Evolutionary conservation across 768 basidiomycete species (phyloP).

Genomic region (Leucocoprinus birnbaumii): DNA sequence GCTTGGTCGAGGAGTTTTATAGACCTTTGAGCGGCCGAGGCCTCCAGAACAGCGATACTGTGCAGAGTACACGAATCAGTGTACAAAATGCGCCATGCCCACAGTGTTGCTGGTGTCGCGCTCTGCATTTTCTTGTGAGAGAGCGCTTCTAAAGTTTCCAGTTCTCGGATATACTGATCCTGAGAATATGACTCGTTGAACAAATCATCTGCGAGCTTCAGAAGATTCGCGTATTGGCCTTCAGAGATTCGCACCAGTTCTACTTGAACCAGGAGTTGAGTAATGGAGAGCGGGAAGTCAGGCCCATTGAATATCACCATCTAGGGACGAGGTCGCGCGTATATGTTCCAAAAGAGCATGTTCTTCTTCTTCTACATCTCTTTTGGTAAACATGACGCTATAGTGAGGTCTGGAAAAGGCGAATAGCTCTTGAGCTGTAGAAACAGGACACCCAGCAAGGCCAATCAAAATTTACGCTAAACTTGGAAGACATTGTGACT

Average conservation of each 20-base stretch:
- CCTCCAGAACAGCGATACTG: constrained; percentile 31
- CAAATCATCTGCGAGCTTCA: neutral
- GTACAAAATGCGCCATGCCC: constrained; percentile 67
- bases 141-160: constrained; percentile 41
- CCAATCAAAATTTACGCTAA: constrained; percentile 16
- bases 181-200: neutral
- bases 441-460: constrained; percentile 12
- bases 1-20: constrained; percentile 72
- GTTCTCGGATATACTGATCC: constrained; percentile 2
- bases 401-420: neutral
- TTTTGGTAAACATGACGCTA: neutral
- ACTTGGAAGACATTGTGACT: constrained; percentile 28
- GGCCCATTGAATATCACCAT: constrained; percentile 1
- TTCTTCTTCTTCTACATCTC: neutral
- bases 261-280: constrained; percentile 3
- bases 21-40: constrained; percentile 24
- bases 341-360: constrained; percentile 1
- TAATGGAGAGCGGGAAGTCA: neutral
- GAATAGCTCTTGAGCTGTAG: constrained; percentile 7
- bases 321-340: neutral
- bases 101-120: constrained; percentile 26
- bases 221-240: neutral
- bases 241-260: constrained; percentile 2
- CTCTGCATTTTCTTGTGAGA: constrained; percentile 52
- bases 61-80: constrained; percentile 71